Conservation (phyloP, 768 basidiomycete genomes). For the Lactifluus piperatus region DNA sequence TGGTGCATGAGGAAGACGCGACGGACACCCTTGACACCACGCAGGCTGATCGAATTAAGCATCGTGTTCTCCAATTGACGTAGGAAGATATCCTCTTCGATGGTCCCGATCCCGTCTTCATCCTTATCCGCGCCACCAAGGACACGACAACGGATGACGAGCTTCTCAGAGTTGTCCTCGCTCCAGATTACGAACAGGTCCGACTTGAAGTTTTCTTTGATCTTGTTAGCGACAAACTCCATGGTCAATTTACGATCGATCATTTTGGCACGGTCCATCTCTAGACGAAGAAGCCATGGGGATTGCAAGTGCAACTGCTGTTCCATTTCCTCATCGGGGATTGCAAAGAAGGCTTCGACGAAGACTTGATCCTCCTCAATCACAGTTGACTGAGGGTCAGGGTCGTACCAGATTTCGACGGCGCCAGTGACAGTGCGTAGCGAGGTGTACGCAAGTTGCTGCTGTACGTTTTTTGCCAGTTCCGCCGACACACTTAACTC, state of each 20-base stretch:
- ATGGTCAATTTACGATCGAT: slow-evolving; percentile 94
- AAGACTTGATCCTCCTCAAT: slow-evolving; percentile 95
- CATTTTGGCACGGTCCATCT: slow-evolving; percentile 96
- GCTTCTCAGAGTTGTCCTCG: slow-evolving; percentile 96
- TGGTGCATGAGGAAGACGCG: slow-evolving; percentile 91
- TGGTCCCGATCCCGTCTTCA: slow-evolving; percentile 61
- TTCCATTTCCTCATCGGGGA: slow-evolving; percentile 95
- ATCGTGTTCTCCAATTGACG: slow-evolving; percentile 94
- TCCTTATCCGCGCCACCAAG: slow-evolving; percentile 78
- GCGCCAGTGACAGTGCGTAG: slow-evolving; percentile 89
- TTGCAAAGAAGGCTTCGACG: slow-evolving; percentile 98
- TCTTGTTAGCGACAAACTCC: slow-evolving; percentile 88
- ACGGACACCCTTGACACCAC: slow-evolving; percentile 85
- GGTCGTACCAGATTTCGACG: slow-evolving; percentile 98
- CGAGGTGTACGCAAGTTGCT: slow-evolving; percentile 90
- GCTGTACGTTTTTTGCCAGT: slow-evolving; percentile 81
- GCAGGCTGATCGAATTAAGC: slow-evolving; percentile 89
- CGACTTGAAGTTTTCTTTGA: slow-evolving; percentile 89
- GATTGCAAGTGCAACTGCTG: slow-evolving; percentile 86
- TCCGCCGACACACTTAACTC: slow-evolving; percentile 52
- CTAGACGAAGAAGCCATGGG: slow-evolving; percentile 94
- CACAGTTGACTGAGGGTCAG: slow-evolving; percentile 82
- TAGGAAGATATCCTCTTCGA: slow-evolving; percentile 94
- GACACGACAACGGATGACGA: slow-evolving; percentile 94
- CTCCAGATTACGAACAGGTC: slow-evolving; percentile 98